Conservation (phyloP, 2,329 filamentous ascomycete species). For the Fusarium heterosporum region DNA sequence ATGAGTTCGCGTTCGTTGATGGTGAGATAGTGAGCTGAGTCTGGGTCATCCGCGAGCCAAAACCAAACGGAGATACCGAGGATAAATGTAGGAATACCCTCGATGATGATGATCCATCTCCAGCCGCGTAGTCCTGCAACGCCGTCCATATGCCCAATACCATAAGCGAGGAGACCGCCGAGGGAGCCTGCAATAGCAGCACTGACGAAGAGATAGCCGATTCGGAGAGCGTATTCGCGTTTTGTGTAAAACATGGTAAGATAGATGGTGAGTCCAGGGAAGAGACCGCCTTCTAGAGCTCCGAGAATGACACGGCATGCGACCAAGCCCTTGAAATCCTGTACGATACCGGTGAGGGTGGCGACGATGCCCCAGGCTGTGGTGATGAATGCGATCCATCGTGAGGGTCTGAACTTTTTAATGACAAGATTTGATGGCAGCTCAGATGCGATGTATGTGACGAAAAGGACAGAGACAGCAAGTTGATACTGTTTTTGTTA, state of each 20-base stretch:
- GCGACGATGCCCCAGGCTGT: constrained; percentile 58
- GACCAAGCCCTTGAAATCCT: constrained; percentile 49
- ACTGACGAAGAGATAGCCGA: constrained; percentile 45
- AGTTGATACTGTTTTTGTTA: constrained; percentile 62
- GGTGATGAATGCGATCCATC: constrained; percentile 45
- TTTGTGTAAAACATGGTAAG: constrained; percentile 47
- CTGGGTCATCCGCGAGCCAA: constrained; percentile 48
- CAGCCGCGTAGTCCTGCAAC: constrained; percentile 37
- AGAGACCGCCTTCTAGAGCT: constrained; percentile 59
- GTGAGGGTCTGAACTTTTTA: constrained; percentile 53
- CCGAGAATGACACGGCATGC: constrained; percentile 59
- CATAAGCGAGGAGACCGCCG: constrained; percentile 48
- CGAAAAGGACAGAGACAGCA: constrained; percentile 50
- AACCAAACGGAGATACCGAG: constrained; percentile 47
- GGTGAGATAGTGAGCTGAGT: constrained; percentile 68
- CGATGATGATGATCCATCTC: constrained; percentile 73
- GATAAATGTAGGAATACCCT: constrained; percentile 53
- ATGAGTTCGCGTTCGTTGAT: constrained; percentile 60
- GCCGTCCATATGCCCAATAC: constrained; percentile 51
- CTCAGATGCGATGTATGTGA: constrained; percentile 55
- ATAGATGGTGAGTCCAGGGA: constrained; percentile 54
- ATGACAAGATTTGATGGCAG: constrained; percentile 58
- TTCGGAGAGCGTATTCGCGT: constrained; percentile 43
- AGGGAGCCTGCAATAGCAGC: constrained; percentile 44
- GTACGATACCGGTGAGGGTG: constrained; percentile 60